These are phyloP conservation scores for Sextonia rubra DNA, from an alignment of 164 flowering plant species.

Conservation along the genomic window DNA sequence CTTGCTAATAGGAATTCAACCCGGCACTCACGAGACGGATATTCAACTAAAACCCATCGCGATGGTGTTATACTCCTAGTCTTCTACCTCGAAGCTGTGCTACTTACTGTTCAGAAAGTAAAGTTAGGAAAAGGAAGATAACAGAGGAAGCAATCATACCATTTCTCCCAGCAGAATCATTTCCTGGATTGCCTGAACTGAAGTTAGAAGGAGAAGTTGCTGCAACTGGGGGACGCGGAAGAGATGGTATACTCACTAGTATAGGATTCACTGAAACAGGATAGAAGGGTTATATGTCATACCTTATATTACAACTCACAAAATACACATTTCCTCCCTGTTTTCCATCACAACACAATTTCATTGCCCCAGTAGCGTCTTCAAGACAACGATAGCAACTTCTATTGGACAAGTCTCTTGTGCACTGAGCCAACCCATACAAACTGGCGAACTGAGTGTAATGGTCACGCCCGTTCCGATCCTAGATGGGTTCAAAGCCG, in stretches of 20 bases:
- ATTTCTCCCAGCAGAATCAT: too few species aligned
- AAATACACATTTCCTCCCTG: slow-evolving; percentile 19
- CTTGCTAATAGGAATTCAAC: too few species aligned
- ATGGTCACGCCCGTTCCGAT: slow-evolving; percentile 17
- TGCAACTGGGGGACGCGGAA: neutral
- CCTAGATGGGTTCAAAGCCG: slow-evolving; percentile 19
- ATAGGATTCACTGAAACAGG: neutral
- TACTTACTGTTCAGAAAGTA: too few species aligned
- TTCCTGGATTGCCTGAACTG: neutral
- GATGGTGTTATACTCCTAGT: too few species aligned
- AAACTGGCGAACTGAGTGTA: slow-evolving; percentile 5
- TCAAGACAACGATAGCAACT: slow-evolving; percentile 29
- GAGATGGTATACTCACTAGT: neutral
- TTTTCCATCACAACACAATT: slow-evolving; percentile 9
- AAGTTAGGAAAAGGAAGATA: too few species aligned
- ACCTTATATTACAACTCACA: slow-evolving; percentile 24
- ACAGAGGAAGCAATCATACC: too few species aligned
- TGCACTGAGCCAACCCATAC: slow-evolving; percentile 45
- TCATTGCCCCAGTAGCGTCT: neutral
- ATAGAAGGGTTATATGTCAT: slow-evolving; percentile 10
- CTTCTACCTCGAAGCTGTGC: too few species aligned
- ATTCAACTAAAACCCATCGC: too few species aligned
- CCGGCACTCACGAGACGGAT: too few species aligned
- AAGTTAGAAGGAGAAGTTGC: neutral
- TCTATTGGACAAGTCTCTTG: slow-evolving; percentile 21